phyloP scores from a whole-genome alignment of 2,329 filamentous ascomycete genomes.

The Emergomyces africanus region DNA sequence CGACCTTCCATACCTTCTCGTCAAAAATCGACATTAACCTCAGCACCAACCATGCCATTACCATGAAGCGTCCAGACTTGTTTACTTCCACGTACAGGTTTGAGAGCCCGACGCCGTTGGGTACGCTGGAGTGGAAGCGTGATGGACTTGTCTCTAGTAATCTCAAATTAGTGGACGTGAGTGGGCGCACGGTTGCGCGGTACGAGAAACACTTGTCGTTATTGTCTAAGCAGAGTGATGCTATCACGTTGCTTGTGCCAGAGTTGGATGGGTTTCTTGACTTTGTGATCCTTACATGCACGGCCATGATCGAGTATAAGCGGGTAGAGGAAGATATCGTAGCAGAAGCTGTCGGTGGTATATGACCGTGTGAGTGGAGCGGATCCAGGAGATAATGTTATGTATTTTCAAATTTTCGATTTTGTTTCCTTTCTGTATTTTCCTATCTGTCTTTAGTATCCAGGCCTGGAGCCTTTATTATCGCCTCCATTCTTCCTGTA shows the following conservation, averaged over 20 bases:
- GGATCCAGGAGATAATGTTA: neutral
- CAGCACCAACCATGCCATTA: slow-evolving; percentile 1
- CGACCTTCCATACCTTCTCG: slow-evolving; percentile 9
- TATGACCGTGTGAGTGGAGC: neutral
- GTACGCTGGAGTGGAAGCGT: slow-evolving; percentile 9
- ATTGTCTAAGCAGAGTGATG: slow-evolving; percentile 2
- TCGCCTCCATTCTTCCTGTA: neutral
- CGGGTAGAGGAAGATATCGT: slow-evolving; percentile 3
- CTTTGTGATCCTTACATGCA: slow-evolving; percentile 9
- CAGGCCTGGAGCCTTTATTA: neutral
- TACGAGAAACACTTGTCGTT: slow-evolving; percentile 6
- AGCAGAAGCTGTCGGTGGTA: neutral
- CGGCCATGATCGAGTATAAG: slow-evolving; percentile 9
- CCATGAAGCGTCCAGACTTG: slow-evolving; percentile 9
- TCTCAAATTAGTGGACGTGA: slow-evolving; percentile 7
- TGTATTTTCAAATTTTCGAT: neutral
- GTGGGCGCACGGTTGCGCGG: slow-evolving; percentile 7
- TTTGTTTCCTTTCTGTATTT: neutral
- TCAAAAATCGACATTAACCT: slow-evolving; percentile 10
- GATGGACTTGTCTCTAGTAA: slow-evolving; percentile 7
- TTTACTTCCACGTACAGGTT: slow-evolving; percentile 8
- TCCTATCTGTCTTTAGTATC: neutral
- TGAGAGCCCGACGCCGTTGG: slow-evolving; percentile 5
- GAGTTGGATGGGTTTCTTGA: slow-evolving; percentile 7
- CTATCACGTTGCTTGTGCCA: slow-evolving; percentile 6